Evolutionary conservation across 1,284 basidiomycete species (phyloP).

Genomic region (Papiliotrema fonsecae): DNA sequence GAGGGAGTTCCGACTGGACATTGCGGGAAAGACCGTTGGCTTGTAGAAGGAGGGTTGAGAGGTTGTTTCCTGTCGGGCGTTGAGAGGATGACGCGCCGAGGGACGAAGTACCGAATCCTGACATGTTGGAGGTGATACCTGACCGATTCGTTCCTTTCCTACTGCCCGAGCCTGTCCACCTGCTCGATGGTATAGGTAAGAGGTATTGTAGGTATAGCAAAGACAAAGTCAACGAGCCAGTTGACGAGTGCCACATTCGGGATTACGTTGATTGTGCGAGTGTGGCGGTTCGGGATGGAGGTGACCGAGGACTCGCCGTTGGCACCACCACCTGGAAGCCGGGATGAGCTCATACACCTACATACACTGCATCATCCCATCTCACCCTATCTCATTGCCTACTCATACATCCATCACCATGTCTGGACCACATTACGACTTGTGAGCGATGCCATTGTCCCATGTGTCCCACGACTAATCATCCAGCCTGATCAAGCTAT

Average conservation of each 20-base stretch:
- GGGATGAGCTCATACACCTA: background rate
- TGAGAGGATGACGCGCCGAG: constrained; percentile 13
- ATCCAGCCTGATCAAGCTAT: constrained; percentile 85
- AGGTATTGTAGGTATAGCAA: background rate
- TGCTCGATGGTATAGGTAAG: too few species aligned
- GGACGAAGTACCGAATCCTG: background rate
- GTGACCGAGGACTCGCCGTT: too few species aligned
- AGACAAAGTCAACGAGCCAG: background rate
- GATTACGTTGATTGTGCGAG: background rate
- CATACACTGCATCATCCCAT: background rate
- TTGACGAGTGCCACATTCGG: background rate
- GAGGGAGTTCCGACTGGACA: constrained; percentile 39
- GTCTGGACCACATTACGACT: constrained; percentile 49
- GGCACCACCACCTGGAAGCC: too few species aligned
- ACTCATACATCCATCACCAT: constrained; percentile 12
- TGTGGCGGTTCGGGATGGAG: background rate
- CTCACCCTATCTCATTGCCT: background rate
- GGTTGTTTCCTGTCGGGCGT: background rate
- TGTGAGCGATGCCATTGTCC: constrained; percentile 27
- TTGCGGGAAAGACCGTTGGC: constrained; percentile 38
- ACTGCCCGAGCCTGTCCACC: too few species aligned
- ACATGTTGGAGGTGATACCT: background rate
- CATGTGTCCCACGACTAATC: background rate
- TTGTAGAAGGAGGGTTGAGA: constrained; percentile 36
- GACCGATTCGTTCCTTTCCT: too few species aligned